phyloP scores from a whole-genome alignment of 2,329 filamentous ascomycete genomes.

The Diatrype stigma region DNA sequence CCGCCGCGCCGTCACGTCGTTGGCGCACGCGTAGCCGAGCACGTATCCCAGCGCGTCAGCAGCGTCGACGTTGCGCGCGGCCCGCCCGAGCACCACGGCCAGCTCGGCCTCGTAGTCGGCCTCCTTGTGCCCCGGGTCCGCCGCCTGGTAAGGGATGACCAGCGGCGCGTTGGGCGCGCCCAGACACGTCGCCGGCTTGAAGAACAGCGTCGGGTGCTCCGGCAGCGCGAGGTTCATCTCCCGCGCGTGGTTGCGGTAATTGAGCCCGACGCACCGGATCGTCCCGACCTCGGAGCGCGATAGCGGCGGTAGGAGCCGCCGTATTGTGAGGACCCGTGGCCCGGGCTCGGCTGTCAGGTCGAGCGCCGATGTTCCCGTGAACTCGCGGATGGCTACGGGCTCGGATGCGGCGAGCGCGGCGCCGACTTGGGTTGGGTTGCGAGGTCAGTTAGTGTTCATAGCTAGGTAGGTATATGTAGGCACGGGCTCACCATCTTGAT shows the following conservation, averaged over 20 bases:
- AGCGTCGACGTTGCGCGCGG: conserved; percentile 35
- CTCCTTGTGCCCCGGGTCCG: conserved; percentile 33
- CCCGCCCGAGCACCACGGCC: conserved; percentile 16
- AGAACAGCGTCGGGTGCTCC: conserved; percentile 32
- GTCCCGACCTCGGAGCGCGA: conserved; percentile 4
- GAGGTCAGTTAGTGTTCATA: background rate
- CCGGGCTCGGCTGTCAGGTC: conserved; percentile 1
- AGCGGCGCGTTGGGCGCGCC: conserved; percentile 24
- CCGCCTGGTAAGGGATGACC: conserved; percentile 35
- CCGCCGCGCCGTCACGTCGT: conserved; percentile 52
- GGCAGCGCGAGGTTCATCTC: conserved; percentile 8
- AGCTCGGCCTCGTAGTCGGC: conserved; percentile 35
- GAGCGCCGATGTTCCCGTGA: conserved; percentile 1
- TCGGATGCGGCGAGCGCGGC: conserved; percentile 3
- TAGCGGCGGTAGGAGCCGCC: conserved; percentile 4
- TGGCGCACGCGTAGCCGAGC: conserved; percentile 49
- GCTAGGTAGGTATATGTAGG: background rate
- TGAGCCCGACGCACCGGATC: conserved; percentile 8
- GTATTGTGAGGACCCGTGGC: background rate
- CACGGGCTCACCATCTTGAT: conserved; percentile 3
- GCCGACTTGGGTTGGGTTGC: conserved; percentile 6
- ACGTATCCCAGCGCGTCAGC: conserved; percentile 43
- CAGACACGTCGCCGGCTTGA: conserved; percentile 35
- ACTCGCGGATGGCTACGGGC: conserved; percentile 1
- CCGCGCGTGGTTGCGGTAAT: conserved; percentile 41